A percentile compares a stretch with the other conserved stretches of the same genome.
Conservation (phyloP, 208 protist genomes). For the Trypanosoma boissoni region DNA sequence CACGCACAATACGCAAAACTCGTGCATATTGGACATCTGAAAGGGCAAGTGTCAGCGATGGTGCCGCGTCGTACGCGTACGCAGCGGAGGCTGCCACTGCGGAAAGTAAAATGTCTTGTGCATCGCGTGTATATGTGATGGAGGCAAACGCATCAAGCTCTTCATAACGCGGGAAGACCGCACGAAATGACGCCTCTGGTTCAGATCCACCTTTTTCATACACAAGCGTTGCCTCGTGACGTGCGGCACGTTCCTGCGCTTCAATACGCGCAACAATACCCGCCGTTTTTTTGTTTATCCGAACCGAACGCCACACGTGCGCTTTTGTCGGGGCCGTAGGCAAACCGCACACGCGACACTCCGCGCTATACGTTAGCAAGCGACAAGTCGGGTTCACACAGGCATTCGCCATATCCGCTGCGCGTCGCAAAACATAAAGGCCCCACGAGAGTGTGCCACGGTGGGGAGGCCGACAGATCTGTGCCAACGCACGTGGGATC, state of each 20-base stretch:
- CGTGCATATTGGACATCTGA: constrained; percentile 70
- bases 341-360: constrained; percentile 47
- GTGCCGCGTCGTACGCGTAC: constrained; percentile 66
- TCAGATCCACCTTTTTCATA: no score
- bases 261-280: constrained; percentile 45
- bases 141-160: constrained; percentile 44
- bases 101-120: constrained; percentile 55
- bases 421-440: constrained; percentile 55
- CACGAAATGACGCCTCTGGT: constrained; percentile 43
- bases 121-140: constrained; percentile 26
- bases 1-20: constrained; percentile 41
- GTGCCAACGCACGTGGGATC: constrained; percentile 48
- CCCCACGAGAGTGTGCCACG: constrained; percentile 57
- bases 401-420: constrained; percentile 50
- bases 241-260: constrained; percentile 26
- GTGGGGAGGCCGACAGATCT: constrained; percentile 32
- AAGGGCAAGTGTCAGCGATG: constrained; percentile 55
- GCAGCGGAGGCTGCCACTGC: constrained; percentile 44
- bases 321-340: constrained; percentile 65
- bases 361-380: constrained; percentile 36
- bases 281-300: constrained; percentile 30
- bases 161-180: constrained; percentile 46
- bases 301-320: constrained; percentile 53
- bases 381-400: constrained; percentile 54
- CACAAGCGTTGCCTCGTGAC: no score